Base-by-base conservation (phyloP, 805 yeast species). In the Metschnikowia similis region DNA sequence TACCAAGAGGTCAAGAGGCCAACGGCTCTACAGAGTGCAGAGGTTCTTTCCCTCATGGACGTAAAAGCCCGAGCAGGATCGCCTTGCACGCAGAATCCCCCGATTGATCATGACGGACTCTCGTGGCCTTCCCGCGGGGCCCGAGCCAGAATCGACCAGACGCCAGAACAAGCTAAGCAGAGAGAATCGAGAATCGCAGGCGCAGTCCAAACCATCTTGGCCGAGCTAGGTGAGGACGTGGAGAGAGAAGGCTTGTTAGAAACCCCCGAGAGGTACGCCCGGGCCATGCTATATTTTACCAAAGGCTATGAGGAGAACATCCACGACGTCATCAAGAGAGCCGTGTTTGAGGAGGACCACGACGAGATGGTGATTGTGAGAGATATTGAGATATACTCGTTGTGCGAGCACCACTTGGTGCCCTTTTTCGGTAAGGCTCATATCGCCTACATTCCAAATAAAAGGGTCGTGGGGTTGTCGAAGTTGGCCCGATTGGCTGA, bases 281-380 rank as follows among this genome's bases (percentile, higher is more conserved):
- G 95, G 53, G 99, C 99, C 5, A 89, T 94, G 96, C 76, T 94
- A 41, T 92, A 76, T 63, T 89, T 94, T 75, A 94, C 99, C 17
- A 89, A 89, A 65, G 99, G 99, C 21, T 94, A 94, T 64, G 96
- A 92, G 69, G 96, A 91, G 58, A 91, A 90, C 66, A 86, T 94
- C 52, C 79, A 88, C 54, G 96, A 89, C 63, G 96, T 90, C 28
- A 87, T 94, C 62, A 92, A 94, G 61, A 79, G 91, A 53, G 99
- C 99, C 0, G 96, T 94, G 6, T 94, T 94, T 60, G 97, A 94
- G 66, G 98, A 94, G 66, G 96, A 94, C 65, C 99, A 94, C 65
- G 98, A 94, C 66, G 99, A 94, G 65, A 94, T 94, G 98, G 98
- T 94, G 43, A 91, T 94, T 56, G 99, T 94, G 27, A 80, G 92